phyloP scores from a whole-genome alignment of 768 basidiomycete genomes.

The Termitomyces sp. region DNA sequence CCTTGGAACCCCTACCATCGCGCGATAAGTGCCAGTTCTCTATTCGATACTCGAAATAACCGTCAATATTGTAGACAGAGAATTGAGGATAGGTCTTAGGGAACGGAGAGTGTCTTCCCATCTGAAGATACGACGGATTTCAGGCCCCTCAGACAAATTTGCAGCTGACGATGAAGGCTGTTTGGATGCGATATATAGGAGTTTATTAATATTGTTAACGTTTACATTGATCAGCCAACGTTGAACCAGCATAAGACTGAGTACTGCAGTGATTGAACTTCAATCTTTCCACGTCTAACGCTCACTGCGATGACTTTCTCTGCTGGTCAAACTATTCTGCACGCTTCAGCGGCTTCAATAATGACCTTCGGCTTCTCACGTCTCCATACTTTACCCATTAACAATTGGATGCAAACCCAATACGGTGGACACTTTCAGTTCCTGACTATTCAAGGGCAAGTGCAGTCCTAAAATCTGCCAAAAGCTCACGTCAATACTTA shows the following conservation, averaged over 20 bases:
- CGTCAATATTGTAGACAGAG: conserved; percentile 41
- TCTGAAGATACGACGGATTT: neutral
- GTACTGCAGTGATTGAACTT: too few relatives aligned
- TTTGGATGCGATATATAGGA: too few relatives aligned
- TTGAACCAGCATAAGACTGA: too few relatives aligned
- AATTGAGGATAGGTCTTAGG: conserved; percentile 45
- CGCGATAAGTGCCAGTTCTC: conserved; percentile 49
- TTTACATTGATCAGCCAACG: too few relatives aligned
- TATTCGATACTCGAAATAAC: conserved; percentile 60
- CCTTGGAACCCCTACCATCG: conserved; percentile 35
- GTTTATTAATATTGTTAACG: too few relatives aligned
- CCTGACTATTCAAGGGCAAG: conserved; percentile 77
- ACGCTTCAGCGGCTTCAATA: conserved; percentile 28
- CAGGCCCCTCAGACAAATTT: too few relatives aligned
- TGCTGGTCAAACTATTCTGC: conserved; percentile 22
- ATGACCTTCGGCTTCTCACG: conserved; percentile 37
- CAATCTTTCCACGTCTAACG: too few relatives aligned
- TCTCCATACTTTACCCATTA: conserved; percentile 25
- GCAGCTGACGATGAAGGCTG: too few relatives aligned
- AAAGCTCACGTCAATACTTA: neutral
- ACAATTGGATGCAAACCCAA: conserved; percentile 37
- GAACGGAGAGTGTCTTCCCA: conserved; percentile 4
- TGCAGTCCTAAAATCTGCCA: neutral
- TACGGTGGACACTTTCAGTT: conserved; percentile 66
- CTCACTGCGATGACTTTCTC: conserved; percentile 8